These are phyloP conservation scores for Trichoderma citrinoviride DNA, from an alignment of 2,329 filamentous ascomycete species.

Conservation along the genomic window DNA sequence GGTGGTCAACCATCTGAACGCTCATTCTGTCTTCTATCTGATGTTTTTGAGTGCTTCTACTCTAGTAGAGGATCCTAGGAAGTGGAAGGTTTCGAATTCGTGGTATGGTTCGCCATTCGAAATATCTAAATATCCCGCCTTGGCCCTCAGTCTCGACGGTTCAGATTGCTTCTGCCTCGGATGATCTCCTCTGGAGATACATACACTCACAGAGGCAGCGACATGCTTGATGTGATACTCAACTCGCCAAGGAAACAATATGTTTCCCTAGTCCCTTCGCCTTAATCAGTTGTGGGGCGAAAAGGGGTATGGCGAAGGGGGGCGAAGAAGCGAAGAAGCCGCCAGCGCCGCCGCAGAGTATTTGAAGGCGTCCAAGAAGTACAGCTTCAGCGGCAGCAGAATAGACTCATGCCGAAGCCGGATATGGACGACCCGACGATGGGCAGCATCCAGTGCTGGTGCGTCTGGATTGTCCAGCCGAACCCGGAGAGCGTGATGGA, in stretches of 20 bases:
- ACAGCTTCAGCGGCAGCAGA: conserved; percentile 13
- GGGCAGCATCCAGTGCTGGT: conserved; percentile 30
- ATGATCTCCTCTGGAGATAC: conserved; percentile 7
- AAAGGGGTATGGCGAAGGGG: conserved; percentile 9
- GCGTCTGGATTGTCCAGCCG: conserved; percentile 26
- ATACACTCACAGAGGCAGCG: conserved; percentile 7
- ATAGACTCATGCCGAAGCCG: conserved; percentile 8
- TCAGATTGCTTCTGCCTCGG: conserved; percentile 1
- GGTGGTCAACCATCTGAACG: too few species aligned
- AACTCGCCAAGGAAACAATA: conserved; percentile 14
- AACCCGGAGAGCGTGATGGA: conserved; percentile 39
- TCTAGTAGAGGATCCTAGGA: not conserved
- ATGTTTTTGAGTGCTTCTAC: not conserved
- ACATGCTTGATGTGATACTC: conserved; percentile 4
- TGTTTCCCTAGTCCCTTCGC: conserved; percentile 9
- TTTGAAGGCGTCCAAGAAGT: not conserved
- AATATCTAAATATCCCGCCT: not conserved
- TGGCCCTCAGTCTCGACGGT: not conserved
- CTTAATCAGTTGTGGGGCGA: conserved; percentile 17
- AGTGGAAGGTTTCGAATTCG: too few species aligned
- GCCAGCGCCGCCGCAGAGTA: conserved; percentile 4
- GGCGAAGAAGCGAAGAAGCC: conserved; percentile 5
- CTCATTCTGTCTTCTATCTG: not conserved
- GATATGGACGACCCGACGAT: conserved; percentile 40
- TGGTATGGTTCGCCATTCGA: not conserved